phyloP scores from a whole-genome alignment of 2,329 filamentous ascomycete genomes.

The Alternaria novae-zelandiae region DNA sequence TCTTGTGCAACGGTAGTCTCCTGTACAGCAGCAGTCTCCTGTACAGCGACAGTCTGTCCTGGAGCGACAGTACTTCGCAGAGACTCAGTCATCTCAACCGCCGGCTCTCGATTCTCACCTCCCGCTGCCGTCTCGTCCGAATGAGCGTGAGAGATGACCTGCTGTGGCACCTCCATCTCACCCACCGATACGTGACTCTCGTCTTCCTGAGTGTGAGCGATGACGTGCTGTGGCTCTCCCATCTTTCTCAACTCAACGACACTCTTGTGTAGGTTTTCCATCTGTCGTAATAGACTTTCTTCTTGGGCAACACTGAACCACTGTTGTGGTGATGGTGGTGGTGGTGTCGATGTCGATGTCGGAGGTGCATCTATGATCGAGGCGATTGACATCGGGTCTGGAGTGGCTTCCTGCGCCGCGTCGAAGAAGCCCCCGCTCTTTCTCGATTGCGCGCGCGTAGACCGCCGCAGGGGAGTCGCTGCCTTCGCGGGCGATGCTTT shows the following conservation, averaged over 20 bases:
- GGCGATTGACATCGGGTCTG: neutral
- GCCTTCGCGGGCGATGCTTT: neutral
- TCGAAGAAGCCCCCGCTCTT: neutral
- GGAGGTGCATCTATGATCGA: neutral
- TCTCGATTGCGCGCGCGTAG: neutral
- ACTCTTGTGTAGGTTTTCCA: no score
- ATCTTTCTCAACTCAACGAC: neutral
- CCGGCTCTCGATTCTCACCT: neutral
- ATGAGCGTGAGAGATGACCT: neutral
- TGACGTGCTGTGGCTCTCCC: neutral
- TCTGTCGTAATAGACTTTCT: no score
- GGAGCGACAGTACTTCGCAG: neutral
- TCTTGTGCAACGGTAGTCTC: neutral
- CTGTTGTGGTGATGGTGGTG: no score
- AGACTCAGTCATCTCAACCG: neutral
- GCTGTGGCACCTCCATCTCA: neutral
- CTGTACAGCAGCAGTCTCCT: neutral
- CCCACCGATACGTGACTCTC: neutral
- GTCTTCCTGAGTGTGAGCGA: neutral
- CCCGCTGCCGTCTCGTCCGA: neutral
- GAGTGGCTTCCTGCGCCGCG: neutral
- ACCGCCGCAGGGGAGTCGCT: neutral
- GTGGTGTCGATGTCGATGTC: neutral
- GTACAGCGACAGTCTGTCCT: neutral
- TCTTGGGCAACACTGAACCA: no score